Percentiles rank a stretch among this genome's conserved stretches.
phyloP scores from a whole-genome alignment of 805 yeast species.

The Cyberlindnera maritima region DNA sequence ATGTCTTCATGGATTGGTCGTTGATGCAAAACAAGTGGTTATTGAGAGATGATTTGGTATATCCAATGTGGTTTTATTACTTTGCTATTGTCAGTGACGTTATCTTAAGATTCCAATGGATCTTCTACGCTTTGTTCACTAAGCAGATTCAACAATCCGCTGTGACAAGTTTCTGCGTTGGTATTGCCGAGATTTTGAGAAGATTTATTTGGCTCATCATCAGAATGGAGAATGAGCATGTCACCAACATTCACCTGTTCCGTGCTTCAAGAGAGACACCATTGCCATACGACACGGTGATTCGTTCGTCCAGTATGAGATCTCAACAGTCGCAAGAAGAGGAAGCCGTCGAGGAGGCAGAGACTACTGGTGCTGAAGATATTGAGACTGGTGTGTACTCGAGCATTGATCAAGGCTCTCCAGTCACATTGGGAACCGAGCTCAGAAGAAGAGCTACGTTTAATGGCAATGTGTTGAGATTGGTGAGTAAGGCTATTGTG shows the following conservation, averaged over 20 bases:
- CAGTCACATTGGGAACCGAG: neutral
- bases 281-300: slow-evolving; percentile 65
- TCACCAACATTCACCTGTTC: slow-evolving; percentile 80
- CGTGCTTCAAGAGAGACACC: slow-evolving; percentile 88
- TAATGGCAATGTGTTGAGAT: slow-evolving; percentile 34
- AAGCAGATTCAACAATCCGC: slow-evolving; percentile 84
- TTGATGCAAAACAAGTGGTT: slow-evolving; percentile 64
- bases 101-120: slow-evolving; percentile 83
- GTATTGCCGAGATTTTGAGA: slow-evolving; percentile 76
- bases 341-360: slow-evolving; percentile 3
- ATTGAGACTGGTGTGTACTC: slow-evolving; percentile 8
- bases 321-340: slow-evolving; percentile 10
- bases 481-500: slow-evolving; percentile 54
- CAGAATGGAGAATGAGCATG: slow-evolving; percentile 95
- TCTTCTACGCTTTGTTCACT: slow-evolving; percentile 79
- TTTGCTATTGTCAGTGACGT: slow-evolving; percentile 72
- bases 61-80: slow-evolving; percentile 62
- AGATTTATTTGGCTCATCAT: slow-evolving; percentile 88
- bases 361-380: slow-evolving; percentile 4
- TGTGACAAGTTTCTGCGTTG: slow-evolving; percentile 77
- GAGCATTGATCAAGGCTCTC: neutral
- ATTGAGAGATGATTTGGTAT: slow-evolving; percentile 71
- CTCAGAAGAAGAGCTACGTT: slow-evolving; percentile 19
- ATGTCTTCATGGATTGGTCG: slow-evolving; percentile 95
- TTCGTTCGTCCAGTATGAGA: slow-evolving; percentile 26